Conservation (phyloP, 495 filamentous ascomycete genomes). For the Tricharina praecox region DNA sequence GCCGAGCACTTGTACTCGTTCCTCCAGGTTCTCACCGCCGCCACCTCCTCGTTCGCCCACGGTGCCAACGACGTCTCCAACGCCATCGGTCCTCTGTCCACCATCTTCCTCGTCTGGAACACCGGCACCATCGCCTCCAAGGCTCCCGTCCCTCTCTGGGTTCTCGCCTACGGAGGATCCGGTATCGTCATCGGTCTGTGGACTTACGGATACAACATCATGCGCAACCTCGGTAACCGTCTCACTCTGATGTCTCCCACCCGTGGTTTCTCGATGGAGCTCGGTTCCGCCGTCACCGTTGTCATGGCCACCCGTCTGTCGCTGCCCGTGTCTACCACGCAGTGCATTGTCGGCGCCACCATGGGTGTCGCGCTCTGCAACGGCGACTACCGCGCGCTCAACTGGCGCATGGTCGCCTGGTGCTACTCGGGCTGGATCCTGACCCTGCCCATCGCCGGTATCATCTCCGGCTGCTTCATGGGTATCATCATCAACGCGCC, state of each 20-base stretch:
- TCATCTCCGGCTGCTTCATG: slow-evolving; percentile 41
- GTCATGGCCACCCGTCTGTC: slow-evolving; percentile 44
- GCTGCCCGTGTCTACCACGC: slow-evolving; percentile 43
- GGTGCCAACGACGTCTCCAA: slow-evolving; percentile 68
- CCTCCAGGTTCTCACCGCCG: slow-evolving; percentile 56
- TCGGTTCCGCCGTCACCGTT: slow-evolving; percentile 52
- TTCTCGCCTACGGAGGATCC: slow-evolving; percentile 42
- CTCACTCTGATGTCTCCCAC: slow-evolving; percentile 53
- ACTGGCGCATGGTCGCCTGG: slow-evolving; percentile 43
- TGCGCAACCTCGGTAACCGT: slow-evolving; percentile 49
- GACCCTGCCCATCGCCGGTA: slow-evolving; percentile 40
- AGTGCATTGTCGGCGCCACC: slow-evolving; percentile 45
- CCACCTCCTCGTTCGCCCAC: slow-evolving; percentile 61
- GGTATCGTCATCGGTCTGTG: slow-evolving; percentile 45
- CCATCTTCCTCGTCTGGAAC: slow-evolving; percentile 51
- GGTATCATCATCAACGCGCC: slow-evolving; percentile 44
- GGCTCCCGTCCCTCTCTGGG: slow-evolving; percentile 47
- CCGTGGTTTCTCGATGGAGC: slow-evolving; percentile 50
- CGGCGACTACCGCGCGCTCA: slow-evolving; percentile 39
- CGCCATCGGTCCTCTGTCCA: slow-evolving; percentile 56
- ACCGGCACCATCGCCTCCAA: slow-evolving; percentile 34
- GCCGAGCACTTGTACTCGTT: slow-evolving; percentile 63
- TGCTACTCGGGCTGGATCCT: slow-evolving; percentile 43
- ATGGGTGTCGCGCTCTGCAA: slow-evolving; percentile 48
- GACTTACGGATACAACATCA: slow-evolving; percentile 59